phyloP scores from a whole-genome alignment of 1,284 basidiomycete genomes.

The Chalciporus piperatoides region DNA sequence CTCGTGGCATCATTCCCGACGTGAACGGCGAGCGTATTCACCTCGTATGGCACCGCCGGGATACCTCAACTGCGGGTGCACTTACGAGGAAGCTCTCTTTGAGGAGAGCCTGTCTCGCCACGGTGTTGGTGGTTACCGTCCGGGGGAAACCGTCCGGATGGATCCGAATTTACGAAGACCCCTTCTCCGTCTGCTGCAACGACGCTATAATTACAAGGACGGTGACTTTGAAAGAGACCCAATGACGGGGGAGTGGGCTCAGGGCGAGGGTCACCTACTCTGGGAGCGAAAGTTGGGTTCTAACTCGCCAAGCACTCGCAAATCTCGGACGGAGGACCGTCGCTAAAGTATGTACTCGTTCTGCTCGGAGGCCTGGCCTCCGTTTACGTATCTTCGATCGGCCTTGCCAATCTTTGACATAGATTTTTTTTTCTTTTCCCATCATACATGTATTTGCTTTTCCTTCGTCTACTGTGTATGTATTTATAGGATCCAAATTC shows the following conservation, averaged over 20 bases:
- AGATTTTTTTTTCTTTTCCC: not conserved
- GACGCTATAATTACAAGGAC: conserved; percentile 73
- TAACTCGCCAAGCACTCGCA: conserved; percentile 37
- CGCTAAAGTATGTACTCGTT: too few species aligned
- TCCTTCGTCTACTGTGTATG: not conserved
- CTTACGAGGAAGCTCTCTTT: conserved; percentile 75
- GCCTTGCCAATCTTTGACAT: not conserved
- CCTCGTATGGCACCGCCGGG: conserved; percentile 77
- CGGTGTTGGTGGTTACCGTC: conserved; percentile 72
- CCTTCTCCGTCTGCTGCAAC: conserved; percentile 63
- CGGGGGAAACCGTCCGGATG: conserved; percentile 81
- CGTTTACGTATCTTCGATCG: not conserved
- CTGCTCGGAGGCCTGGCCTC: too few species aligned
- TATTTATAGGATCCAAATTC: not conserved
- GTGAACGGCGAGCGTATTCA: conserved; percentile 70
- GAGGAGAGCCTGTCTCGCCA: conserved; percentile 80
- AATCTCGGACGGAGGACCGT: conserved; percentile 34
- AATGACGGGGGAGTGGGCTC: conserved; percentile 56
- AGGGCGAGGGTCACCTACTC: conserved; percentile 53
- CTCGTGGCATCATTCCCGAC: conserved; percentile 81
- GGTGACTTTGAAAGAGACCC: conserved; percentile 76
- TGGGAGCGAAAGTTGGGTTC: conserved; percentile 60
- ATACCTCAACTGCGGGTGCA: conserved; percentile 78
- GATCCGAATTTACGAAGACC: conserved; percentile 78
- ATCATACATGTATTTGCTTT: not conserved